Evolutionary conservation across 2,329 filamentous ascomycete species (phyloP), one percentile per base, ranked within the genome.

Genomic region (Aspergillus sp.): DNA sequence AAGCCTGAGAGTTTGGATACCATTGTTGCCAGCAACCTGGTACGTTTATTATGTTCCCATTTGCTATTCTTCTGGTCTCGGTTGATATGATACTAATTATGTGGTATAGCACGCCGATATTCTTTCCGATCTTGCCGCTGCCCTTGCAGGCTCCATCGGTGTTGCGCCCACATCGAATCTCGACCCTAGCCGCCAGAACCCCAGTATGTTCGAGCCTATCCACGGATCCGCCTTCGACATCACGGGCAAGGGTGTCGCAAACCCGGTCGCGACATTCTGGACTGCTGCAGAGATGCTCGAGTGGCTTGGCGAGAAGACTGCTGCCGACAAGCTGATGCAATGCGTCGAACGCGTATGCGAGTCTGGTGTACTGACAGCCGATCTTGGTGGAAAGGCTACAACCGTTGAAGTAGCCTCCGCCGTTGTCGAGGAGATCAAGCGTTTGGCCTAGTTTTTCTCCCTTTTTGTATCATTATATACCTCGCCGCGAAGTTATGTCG

Each of bases 121-220:
- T 49, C 80, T 90, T 4, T 89, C 86, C 0, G 88, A 90, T 65
- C 77, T 90, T 18, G 88, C 87, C 5, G 87, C 88, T 13, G 86
- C 87, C 0, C 76, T 90, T 6, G 87, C 87, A 3, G 88, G 88
- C 0, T 87, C 83, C 2, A 90, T 90, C 59, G 87, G 88, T 8
- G 89, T 91, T 57, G 88, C 88, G 3, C 87, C 88, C 3, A 89
- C 87, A 0, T 84, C 81, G 48, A 89, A 89, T 63, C 76, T 90
- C 1, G 87, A 90, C 62, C 87, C 87, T 1, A 85, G 82, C 2
- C 76, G 83, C 15, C 67, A 80, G 61, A 82, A 85, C 58, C 85
- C 85, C 0, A 84, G 81, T 57, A 82, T 87, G 75, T 87, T 86
- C 59, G 84, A 87, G 72, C 84, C 85, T 12, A 83, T 86, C 36